Percentiles rank a stretch among this genome's conserved stretches.
These are phyloP conservation scores for Blastobotrys raffinosifermentans DNA, from an alignment of 1,139 yeast genomes.

Conservation along the genomic window DNA sequence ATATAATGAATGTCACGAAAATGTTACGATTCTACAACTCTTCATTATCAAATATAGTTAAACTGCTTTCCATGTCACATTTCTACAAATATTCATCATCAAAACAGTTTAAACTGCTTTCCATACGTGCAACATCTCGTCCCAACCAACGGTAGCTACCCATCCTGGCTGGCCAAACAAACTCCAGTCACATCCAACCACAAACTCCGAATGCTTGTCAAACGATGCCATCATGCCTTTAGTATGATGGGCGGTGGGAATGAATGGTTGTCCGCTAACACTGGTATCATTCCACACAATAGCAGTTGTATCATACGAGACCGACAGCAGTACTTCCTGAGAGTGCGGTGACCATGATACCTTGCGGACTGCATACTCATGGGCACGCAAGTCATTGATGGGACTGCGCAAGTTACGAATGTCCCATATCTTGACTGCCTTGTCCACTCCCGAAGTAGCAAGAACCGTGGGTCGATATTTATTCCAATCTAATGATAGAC, in stretches of 20 bases:
- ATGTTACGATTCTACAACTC: background rate
- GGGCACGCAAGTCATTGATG: conserved; percentile 74
- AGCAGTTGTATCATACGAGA: conserved; percentile 90
- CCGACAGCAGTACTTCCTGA: conserved; percentile 61
- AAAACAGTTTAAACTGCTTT: conserved; percentile 37
- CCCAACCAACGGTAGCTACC: conserved; percentile 96
- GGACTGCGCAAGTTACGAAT: conserved; percentile 73
- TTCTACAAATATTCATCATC: background rate
- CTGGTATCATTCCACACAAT: conserved; percentile 77
- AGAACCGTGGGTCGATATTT: conserved; percentile 73
- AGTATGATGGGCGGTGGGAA: conserved; percentile 36
- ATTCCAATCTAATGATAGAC: conserved; percentile 81
- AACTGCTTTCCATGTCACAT: background rate
- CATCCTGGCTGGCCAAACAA: conserved; percentile 96
- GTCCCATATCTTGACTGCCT: conserved; percentile 81
- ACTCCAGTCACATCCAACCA: conserved; percentile 92
- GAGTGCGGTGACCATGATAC: conserved; percentile 88
- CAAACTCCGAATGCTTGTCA: conserved; percentile 77
- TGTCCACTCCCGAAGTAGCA: conserved; percentile 89
- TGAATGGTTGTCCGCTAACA: conserved; percentile 37
- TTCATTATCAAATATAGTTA: background rate
- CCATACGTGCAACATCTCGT: conserved; percentile 92
- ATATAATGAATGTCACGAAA: background rate
- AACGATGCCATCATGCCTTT: conserved; percentile 55
- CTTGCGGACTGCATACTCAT: conserved; percentile 79